Conservation (phyloP, 2,329 filamentous ascomycete genomes). For the Drechslerella coelobrocha region DNA sequence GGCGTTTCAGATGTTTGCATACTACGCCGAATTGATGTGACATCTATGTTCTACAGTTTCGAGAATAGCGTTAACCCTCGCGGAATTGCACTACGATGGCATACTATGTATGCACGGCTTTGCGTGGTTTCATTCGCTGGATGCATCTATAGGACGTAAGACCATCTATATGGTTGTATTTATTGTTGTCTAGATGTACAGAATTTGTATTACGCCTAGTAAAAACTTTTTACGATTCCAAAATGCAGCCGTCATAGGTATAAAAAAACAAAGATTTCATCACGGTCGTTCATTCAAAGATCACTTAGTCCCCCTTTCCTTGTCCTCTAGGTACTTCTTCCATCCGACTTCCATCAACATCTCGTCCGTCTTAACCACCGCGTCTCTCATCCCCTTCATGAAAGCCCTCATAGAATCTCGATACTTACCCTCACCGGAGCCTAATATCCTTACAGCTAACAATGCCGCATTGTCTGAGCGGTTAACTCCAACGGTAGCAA, state of each 20-base stretch:
- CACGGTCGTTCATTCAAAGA: constrained; percentile 8
- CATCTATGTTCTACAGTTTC: constrained; percentile 1
- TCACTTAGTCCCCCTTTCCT: constrained; percentile 21
- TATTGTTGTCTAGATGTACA: too few species aligned
- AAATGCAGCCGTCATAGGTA: constrained; percentile 4
- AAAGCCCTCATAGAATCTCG: constrained; percentile 23
- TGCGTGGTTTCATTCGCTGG: not conserved
- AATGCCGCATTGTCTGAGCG: constrained; percentile 79
- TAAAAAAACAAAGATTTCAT: too few species aligned
- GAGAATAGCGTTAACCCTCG: constrained; percentile 13
- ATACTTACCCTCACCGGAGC: constrained; percentile 61
- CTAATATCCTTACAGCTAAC: constrained; percentile 72
- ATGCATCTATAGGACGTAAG: too few species aligned
- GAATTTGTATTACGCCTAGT: constrained; percentile 10
- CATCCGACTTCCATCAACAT: constrained; percentile 34
- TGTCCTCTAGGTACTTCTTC: constrained; percentile 1
- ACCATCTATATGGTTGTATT: too few species aligned
- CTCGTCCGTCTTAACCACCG: constrained; percentile 24
- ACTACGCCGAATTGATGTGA: constrained; percentile 13
- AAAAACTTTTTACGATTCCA: constrained; percentile 12
- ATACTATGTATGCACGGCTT: not conserved
- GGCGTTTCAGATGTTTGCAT: constrained; percentile 40
- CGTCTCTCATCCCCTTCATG: constrained; percentile 31
- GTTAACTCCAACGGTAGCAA: constrained; percentile 79
- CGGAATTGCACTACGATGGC: not conserved